These are phyloP conservation scores for Nicotiana benthamiana DNA, from an alignment of 257 asterid species.

Conservation along the genomic window DNA sequence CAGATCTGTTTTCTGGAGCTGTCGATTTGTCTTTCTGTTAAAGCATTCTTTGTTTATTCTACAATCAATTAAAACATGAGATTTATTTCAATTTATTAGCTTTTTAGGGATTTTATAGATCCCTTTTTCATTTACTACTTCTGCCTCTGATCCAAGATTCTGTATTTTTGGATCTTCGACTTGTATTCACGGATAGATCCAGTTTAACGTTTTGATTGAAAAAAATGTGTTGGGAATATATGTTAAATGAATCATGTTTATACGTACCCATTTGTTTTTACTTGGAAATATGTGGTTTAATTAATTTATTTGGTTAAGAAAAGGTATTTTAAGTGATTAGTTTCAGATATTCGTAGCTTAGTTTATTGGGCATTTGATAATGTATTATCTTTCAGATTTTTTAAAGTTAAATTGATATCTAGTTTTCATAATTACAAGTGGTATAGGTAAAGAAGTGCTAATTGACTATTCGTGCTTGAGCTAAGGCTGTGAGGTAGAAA, in stretches of 20 bases:
- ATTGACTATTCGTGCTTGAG: neutral
- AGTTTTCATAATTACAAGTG: neutral
- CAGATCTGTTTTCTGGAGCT: neutral
- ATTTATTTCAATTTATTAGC: too few species aligned
- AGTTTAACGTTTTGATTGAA: neutral
- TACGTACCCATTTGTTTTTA: neutral
- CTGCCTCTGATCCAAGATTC: neutral
- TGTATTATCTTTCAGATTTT: neutral
- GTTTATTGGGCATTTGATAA: neutral
- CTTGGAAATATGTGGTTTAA: neutral
- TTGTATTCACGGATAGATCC: neutral
- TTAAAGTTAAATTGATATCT: neutral
- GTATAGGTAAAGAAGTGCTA: neutral
- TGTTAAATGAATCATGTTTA: neutral
- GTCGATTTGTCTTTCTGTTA: neutral
- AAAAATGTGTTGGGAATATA: neutral
- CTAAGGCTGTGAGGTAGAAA: neutral
- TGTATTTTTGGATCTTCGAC: neutral
- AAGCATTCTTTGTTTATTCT: neutral
- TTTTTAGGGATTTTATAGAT: neutral
- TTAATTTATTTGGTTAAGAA: neutral
- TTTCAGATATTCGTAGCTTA: neutral
- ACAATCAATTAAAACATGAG: neutral
- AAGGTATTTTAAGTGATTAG: neutral
- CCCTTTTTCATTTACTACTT: neutral